Evolutionary conservation across 306 rosid genomes (phyloP).

Genomic region (Carpinus fangiana): DNA sequence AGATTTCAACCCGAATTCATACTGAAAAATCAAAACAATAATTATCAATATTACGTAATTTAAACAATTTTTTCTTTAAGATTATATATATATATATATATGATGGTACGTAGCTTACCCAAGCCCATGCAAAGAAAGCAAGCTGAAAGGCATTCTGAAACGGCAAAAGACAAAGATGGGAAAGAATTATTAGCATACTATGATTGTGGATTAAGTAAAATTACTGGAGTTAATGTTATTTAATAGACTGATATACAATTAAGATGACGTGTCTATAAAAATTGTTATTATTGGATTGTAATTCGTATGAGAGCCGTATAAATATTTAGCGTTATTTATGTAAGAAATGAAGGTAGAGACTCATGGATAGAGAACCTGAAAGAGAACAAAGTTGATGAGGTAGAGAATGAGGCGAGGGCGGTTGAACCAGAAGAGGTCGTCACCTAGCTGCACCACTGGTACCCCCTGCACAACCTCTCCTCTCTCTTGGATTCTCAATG

Average conservation of each 20-base stretch:
- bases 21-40: slow-evolving; percentile 31
- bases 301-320: no score
- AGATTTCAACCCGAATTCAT: slow-evolving; percentile 60
- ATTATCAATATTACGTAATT: no score
- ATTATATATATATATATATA: neutral
- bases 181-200: neutral
- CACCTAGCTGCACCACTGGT: slow-evolving; percentile 80
- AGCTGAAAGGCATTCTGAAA: slow-evolving; percentile 89
- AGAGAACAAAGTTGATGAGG: slow-evolving; percentile 82
- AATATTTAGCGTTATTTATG: no score
- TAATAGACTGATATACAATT: no score
- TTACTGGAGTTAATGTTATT: no score
- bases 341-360: no score
- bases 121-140: slow-evolving; percentile 79
- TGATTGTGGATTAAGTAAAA: neutral
- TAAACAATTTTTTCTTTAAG: no score
- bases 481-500: slow-evolving; percentile 59
- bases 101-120: slow-evolving; percentile 38
- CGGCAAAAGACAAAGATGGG: neutral
- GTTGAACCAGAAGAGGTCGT: slow-evolving; percentile 82
- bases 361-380: slow-evolving; percentile 51
- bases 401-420: slow-evolving; percentile 68
- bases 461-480: slow-evolving; percentile 82
- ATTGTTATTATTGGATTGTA: no score
- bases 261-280: no score